Conservation (phyloP, 2,329 filamentous ascomycete genomes). For the Coleophoma cylindrospora region DNA sequence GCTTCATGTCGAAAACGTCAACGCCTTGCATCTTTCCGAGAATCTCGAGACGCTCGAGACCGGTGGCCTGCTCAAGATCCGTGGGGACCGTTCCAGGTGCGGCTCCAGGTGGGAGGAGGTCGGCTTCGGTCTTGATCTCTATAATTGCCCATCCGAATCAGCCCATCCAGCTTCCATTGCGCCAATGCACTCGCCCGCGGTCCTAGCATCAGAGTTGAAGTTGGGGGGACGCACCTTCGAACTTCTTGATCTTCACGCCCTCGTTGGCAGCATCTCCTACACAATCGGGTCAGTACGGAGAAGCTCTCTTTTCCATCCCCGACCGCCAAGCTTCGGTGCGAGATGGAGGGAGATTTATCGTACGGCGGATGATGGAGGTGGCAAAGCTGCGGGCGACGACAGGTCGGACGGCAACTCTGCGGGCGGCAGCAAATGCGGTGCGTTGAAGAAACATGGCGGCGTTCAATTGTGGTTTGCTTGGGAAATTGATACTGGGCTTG, state of each 20-base stretch:
- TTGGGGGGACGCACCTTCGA: conserved; percentile 19
- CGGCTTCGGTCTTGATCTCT: conserved; percentile 81
- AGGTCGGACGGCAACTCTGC: conserved; percentile 50
- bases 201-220: not conserved
- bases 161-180: not conserved
- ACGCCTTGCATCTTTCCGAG: conserved; percentile 99
- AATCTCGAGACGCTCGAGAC: conserved; percentile 97
- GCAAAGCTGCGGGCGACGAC: conserved; percentile 53
- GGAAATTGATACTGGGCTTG: not conserved
- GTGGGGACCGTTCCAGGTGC: conserved; percentile 79
- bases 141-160: conserved; percentile 11
- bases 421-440: conserved; percentile 54
- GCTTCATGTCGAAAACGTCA: conserved; percentile 97
- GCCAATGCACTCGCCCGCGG: not conserved
- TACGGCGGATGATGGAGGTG: conserved; percentile 58
- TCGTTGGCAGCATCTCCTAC: conserved; percentile 20
- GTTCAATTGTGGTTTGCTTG: conserved; percentile 14
- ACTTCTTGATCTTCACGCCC: conserved; percentile 25
- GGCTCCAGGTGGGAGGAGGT: conserved; percentile 82
- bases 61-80: conserved; percentile 92
- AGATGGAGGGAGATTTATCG: conserved; percentile 24
- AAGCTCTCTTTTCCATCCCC: not conserved
- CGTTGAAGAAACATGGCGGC: conserved; percentile 59
- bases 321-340: conserved; percentile 14
- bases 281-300: conserved; percentile 3